phyloP scores from a whole-genome alignment of 108 stramenopile genomes.

The Cyclotella atomus region DNA sequence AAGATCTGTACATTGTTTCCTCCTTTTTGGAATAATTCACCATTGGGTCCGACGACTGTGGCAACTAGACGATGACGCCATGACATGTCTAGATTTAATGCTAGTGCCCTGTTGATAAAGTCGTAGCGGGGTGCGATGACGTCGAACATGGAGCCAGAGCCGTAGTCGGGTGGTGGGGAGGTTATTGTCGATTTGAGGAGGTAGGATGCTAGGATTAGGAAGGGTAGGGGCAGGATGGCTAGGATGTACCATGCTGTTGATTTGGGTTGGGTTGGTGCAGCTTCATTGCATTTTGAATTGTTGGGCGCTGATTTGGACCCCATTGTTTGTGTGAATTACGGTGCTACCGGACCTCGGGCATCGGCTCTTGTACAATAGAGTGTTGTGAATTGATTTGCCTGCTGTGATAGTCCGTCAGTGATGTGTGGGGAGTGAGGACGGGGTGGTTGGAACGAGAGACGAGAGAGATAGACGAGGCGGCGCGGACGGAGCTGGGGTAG shows the following conservation, averaged over 20 bases:
- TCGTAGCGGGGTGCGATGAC: constrained; percentile 81
- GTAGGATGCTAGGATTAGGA: constrained; percentile 33
- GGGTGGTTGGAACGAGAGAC: too few species aligned
- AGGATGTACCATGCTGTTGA: constrained; percentile 8
- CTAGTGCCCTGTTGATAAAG: constrained; percentile 85
- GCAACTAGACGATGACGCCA: constrained; percentile 82
- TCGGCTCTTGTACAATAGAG: too few species aligned
- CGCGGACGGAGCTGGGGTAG: too few species aligned
- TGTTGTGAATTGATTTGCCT: too few species aligned
- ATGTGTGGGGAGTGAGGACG: too few species aligned
- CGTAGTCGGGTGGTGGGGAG: constrained; percentile 59
- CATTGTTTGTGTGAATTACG: too few species aligned
- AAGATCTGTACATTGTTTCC: constrained; percentile 33
- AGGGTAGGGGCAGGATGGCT: constrained; percentile 16
- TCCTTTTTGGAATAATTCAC: constrained; percentile 33
- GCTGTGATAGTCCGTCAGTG: too few species aligned
- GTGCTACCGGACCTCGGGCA: too few species aligned
- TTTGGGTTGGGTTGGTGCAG: neutral
- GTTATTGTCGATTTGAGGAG: constrained; percentile 34
- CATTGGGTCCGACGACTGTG: constrained; percentile 39
- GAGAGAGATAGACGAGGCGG: too few species aligned
- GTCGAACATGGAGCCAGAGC: constrained; percentile 90
- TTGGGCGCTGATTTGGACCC: constrained; percentile 18
- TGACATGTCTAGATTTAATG: constrained; percentile 82
- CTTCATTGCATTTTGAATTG: neutral